Conservation (phyloP, 192 early-diverging fungal genomes). For the Coemansia sp. region DNA sequence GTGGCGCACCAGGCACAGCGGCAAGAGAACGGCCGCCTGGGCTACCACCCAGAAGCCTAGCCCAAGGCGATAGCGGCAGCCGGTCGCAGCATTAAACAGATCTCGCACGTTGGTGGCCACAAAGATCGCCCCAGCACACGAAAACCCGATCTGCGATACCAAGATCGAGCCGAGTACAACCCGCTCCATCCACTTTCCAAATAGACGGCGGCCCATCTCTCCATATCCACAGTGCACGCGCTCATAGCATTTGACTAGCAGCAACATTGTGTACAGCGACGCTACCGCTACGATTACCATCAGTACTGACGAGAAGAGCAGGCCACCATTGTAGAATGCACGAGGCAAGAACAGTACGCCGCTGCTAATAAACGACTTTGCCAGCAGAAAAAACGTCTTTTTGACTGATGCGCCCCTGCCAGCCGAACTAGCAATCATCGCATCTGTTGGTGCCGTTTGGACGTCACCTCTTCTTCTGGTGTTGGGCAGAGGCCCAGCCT, state of each 20-base stretch:
- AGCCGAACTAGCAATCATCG: background rate
- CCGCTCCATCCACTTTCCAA: slow-evolving; percentile 57
- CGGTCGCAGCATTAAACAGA: slow-evolving; percentile 63
- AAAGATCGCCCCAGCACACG: slow-evolving; percentile 84
- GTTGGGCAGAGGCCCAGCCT: background rate
- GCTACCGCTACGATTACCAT: slow-evolving; percentile 57
- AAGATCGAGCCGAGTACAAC: slow-evolving; percentile 67
- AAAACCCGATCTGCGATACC: slow-evolving; percentile 77
- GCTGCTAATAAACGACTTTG: slow-evolving; percentile 78
- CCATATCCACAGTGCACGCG: slow-evolving; percentile 59
- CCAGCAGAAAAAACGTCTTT: slow-evolving; percentile 71
- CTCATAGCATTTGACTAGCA: slow-evolving; percentile 60
- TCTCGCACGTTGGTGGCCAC: slow-evolving; percentile 80
- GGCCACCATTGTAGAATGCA: slow-evolving; percentile 73
- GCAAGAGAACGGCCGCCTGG: slow-evolving; percentile 70
- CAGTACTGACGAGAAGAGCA: slow-evolving; percentile 56
- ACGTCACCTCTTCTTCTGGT: background rate
- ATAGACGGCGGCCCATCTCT: slow-evolving; percentile 62
- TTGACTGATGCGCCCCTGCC: slow-evolving; percentile 45
- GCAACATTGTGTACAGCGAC: slow-evolving; percentile 62
- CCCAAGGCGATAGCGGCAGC: slow-evolving; percentile 58
- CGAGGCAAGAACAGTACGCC: slow-evolving; percentile 69
- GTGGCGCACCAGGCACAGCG: slow-evolving; percentile 82
- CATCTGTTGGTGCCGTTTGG: background rate
- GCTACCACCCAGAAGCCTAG: slow-evolving; percentile 71